Evolutionary conservation across 129 eudicot species (phyloP).

Genomic region (Ambrosia artemisiifolia): DNA sequence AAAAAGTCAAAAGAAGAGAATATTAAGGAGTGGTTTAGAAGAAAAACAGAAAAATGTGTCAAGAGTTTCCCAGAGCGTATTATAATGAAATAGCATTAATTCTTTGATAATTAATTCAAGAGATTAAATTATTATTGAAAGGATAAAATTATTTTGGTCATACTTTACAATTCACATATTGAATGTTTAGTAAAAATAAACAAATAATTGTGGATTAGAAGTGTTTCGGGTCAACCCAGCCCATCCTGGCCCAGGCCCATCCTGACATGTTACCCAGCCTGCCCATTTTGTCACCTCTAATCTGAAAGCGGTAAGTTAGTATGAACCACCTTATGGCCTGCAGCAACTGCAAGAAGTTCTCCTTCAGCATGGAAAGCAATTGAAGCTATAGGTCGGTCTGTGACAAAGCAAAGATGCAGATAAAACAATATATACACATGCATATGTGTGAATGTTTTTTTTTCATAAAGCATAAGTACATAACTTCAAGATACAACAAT

Average conservation of each 20-base stretch:
- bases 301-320: slow-evolving; percentile 3
- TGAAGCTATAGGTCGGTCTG: slow-evolving; percentile 98
- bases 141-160: neutral
- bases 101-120: neutral
- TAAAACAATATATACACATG: slow-evolving; percentile 13
- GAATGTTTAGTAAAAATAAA: neutral
- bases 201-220: neutral
- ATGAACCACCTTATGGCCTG: slow-evolving; percentile 89
- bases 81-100: neutral
- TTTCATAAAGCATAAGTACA: slow-evolving; percentile 1
- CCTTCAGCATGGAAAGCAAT: slow-evolving; percentile 97
- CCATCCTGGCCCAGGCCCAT: neutral
- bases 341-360: slow-evolving; percentile 91
- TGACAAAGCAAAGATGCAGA: slow-evolving; percentile 11
- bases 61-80: neutral
- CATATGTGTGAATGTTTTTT: slow-evolving; percentile 7
- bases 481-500: neutral
- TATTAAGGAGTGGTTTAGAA: neutral
- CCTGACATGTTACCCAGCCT: neutral
- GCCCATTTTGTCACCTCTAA: too few species aligned
- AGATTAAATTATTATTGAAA: neutral
- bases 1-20: neutral
- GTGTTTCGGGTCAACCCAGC: neutral
- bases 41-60: neutral
- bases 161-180: neutral